These are phyloP conservation scores for Clarireedia monteithiana DNA, from an alignment of 2,329 filamentous ascomycete genomes.

Conservation along the genomic window DNA sequence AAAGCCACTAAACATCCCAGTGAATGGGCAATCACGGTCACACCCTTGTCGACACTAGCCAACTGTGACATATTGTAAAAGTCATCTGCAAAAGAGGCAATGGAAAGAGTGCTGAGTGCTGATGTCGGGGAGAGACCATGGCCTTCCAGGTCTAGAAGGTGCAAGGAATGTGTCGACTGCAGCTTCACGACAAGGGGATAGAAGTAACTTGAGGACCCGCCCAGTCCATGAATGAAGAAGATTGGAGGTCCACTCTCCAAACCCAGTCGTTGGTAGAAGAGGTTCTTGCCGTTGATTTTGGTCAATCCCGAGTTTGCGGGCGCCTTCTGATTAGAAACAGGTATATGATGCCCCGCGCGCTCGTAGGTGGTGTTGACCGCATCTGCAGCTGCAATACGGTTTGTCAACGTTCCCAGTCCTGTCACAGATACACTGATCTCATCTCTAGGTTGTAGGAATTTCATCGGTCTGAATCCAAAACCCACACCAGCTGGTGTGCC, in stretches of 20 bases:
- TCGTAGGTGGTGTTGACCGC: too few species aligned
- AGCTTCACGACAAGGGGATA: constrained; percentile 36
- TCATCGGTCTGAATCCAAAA: constrained; percentile 36
- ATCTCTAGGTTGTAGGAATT: constrained; percentile 35
- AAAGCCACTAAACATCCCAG: too few species aligned
- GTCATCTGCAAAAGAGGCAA: too few species aligned
- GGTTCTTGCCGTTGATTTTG: not conserved
- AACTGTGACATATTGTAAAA: too few species aligned
- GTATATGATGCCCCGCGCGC: too few species aligned
- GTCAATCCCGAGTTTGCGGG: too few species aligned
- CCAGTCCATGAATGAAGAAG: constrained; percentile 49
- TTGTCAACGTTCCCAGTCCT: constrained; percentile 35
- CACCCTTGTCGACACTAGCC: too few species aligned
- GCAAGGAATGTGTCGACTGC: constrained; percentile 29
- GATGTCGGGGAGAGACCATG: constrained; percentile 46
- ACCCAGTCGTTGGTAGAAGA: constrained; percentile 20
- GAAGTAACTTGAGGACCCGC: constrained; percentile 38
- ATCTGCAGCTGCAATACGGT: constrained; percentile 28
- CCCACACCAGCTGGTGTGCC: constrained; percentile 43
- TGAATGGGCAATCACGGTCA: too few species aligned
- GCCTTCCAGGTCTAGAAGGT: constrained; percentile 47
- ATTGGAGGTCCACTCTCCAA: constrained; percentile 21
- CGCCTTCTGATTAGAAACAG: too few species aligned
- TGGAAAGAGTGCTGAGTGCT: constrained; percentile 20
- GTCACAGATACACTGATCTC: constrained; percentile 35